These are phyloP conservation scores for Nigrospora osmanthi DNA, from an alignment of 2,329 filamentous ascomycete genomes.

Conservation along the genomic window DNA sequence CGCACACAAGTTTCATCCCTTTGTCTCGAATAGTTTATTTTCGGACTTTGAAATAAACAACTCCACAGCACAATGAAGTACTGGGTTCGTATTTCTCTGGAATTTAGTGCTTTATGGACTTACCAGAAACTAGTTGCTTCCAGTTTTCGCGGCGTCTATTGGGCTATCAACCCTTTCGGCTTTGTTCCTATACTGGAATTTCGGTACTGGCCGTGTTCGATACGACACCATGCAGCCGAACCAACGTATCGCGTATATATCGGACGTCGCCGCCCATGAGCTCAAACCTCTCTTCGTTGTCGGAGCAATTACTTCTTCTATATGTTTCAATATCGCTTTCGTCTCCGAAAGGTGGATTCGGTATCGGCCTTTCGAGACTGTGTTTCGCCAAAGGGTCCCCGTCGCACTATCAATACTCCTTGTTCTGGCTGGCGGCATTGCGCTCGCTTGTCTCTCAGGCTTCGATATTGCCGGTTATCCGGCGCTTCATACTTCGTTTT, in stretches of 20 bases:
- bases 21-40: too few relatives aligned
- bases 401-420: neutral
- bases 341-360: neutral
- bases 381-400: neutral
- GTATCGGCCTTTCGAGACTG: neutral
- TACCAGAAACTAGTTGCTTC: too few relatives aligned
- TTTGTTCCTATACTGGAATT: neutral
- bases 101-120: too few relatives aligned
- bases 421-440: neutral
- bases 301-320: neutral
- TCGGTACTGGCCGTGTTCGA: neutral
- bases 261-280: neutral
- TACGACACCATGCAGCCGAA: neutral
- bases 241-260: neutral
- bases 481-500: neutral
- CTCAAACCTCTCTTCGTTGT: neutral
- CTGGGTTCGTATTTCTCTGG: too few relatives aligned
- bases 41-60: too few relatives aligned
- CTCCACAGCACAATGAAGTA: too few relatives aligned
- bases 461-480: neutral
- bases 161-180: neutral
- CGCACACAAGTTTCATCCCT: too few relatives aligned
- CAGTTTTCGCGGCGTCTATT: too few relatives aligned
- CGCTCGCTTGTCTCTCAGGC: neutral
- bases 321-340: neutral